A percentile compares a stretch with the other conserved stretches of the same genome.
phyloP scores from a whole-genome alignment of 805 yeast species.

The Lipomyces spencermartinsiae region DNA sequence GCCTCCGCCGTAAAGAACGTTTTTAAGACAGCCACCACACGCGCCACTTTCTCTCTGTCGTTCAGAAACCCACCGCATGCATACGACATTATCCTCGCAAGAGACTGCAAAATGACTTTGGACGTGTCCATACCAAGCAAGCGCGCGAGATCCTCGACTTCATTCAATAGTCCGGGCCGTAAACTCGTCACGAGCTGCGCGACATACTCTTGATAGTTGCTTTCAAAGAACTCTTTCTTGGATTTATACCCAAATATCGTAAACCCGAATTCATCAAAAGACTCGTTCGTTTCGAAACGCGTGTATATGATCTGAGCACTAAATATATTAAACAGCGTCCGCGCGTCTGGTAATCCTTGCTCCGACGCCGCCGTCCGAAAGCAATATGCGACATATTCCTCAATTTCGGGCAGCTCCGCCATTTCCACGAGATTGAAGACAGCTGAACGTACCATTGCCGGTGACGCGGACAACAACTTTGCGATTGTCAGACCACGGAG shows the following conservation, averaged over 20 bases:
- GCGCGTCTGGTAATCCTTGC: slow-evolving; percentile 10
- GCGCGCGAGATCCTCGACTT: slow-evolving; percentile 7
- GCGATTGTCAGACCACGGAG: slow-evolving; percentile 20
- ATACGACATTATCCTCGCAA: slow-evolving; percentile 17
- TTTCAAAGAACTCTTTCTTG: slow-evolving; percentile 13
- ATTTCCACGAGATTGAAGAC: slow-evolving; percentile 24
- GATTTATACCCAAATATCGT: slow-evolving; percentile 35
- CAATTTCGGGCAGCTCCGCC: not conserved
- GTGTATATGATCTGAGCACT: slow-evolving; percentile 24
- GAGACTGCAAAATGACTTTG: slow-evolving; percentile 3
- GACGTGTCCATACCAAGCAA: not conserved
- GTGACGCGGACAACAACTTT: slow-evolving; percentile 3
- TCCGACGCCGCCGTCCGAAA: slow-evolving; percentile 58
- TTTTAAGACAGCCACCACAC: not conserved
- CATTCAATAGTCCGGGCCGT: not conserved
- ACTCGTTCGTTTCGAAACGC: slow-evolving; percentile 18
- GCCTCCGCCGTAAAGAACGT: not conserved
- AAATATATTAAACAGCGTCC: slow-evolving; percentile 23
- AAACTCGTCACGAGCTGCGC: slow-evolving; percentile 17
- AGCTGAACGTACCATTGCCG: not conserved
- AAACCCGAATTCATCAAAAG: slow-evolving; percentile 16
- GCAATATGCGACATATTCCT: slow-evolving; percentile 58
- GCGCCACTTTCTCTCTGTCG: not conserved
- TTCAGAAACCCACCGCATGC: not conserved
- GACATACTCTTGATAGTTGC: slow-evolving; percentile 13